These are phyloP conservation scores for Trichoderma harzianum DNA, from an alignment of 2,329 filamentous ascomycete species.

Conservation along the genomic window DNA sequence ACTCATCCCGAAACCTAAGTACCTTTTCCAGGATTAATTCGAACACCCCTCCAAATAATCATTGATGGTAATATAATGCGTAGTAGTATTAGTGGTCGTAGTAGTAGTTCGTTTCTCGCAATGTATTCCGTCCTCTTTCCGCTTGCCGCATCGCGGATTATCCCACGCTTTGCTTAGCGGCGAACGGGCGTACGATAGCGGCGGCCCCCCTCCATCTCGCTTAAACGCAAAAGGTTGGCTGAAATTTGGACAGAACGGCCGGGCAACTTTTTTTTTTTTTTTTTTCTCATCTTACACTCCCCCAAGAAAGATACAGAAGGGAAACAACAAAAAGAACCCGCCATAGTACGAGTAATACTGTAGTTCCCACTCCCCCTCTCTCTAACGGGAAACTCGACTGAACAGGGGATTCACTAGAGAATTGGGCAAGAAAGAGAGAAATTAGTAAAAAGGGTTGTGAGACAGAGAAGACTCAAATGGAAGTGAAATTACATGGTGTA, in stretches of 20 bases:
- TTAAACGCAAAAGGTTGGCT: background rate
- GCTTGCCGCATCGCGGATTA: background rate
- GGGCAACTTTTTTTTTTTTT: background rate
- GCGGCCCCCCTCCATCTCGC: slow-evolving; percentile 3
- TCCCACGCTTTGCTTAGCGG: background rate
- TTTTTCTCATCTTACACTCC: background rate
- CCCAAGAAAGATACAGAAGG: background rate
- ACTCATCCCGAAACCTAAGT: background rate
- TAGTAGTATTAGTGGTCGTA: too few species aligned
- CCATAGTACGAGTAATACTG: background rate
- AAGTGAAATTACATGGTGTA: background rate
- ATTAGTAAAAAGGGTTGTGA: background rate
- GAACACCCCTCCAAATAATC: background rate
- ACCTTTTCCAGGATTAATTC: background rate
- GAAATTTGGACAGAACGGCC: background rate
- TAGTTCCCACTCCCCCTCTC: background rate
- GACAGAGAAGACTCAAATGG: background rate
- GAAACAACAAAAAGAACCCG: background rate
- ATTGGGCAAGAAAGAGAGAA: background rate
- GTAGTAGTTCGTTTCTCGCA: background rate
- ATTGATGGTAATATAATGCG: background rate
- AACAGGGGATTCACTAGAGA: background rate
- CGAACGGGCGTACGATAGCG: background rate
- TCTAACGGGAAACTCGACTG: background rate
- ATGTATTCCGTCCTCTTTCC: background rate